Percentiles rank a stretch among this genome's conserved stretches.
These are phyloP conservation scores for Citrus australasica DNA, from an alignment of 345 rosid genomes.

Conservation along the genomic window DNA sequence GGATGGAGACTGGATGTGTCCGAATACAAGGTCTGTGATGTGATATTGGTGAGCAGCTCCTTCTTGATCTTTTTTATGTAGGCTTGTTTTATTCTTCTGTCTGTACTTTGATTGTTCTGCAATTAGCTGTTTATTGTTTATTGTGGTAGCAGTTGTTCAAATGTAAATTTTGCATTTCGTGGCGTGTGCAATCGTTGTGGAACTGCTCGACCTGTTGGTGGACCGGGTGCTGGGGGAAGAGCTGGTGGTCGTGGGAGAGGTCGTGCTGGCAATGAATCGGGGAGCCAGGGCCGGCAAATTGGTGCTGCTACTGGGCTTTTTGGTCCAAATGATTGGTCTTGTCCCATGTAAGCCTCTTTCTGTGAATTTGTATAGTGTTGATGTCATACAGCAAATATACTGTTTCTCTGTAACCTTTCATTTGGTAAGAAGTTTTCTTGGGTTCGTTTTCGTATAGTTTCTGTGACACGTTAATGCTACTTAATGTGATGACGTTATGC, in stretches of 20 bases:
- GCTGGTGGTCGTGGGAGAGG: slow-evolving; percentile 88
- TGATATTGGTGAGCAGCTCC: slow-evolving; percentile 98
- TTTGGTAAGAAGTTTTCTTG: not conserved
- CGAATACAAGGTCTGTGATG: slow-evolving; percentile 99
- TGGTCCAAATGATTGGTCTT: slow-evolving; percentile 99
- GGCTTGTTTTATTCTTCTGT: not conserved
- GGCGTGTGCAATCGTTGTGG: slow-evolving; percentile 98
- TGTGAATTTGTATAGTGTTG: not conserved
- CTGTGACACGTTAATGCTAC: not conserved
- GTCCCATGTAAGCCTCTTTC: slow-evolving; percentile 89
- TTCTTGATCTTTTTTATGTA: slow-evolving; percentile 55
- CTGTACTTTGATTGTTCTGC: slow-evolving; percentile 9
- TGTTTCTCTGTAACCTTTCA: not conserved
- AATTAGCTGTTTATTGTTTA: slow-evolving; percentile 21
- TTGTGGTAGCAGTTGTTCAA: slow-evolving; percentile 77
- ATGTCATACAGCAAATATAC: not conserved
- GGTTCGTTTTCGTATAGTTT: not conserved
- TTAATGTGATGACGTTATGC: not conserved
- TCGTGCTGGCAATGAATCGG: slow-evolving; percentile 53
- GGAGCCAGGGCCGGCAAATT: slow-evolving; percentile 43
- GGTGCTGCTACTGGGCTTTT: slow-evolving; percentile 76
- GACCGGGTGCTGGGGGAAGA: slow-evolving; percentile 65
- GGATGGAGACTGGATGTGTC: slow-evolving; percentile 98
- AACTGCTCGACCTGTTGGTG: slow-evolving; percentile 91
- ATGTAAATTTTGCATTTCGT: slow-evolving; percentile 96